Percentiles rank a stretch among this genome's conserved stretches.
Evolutionary conservation across 2,329 filamentous ascomycete species (phyloP).

Genomic region (Calonectria crousiana): DNA sequence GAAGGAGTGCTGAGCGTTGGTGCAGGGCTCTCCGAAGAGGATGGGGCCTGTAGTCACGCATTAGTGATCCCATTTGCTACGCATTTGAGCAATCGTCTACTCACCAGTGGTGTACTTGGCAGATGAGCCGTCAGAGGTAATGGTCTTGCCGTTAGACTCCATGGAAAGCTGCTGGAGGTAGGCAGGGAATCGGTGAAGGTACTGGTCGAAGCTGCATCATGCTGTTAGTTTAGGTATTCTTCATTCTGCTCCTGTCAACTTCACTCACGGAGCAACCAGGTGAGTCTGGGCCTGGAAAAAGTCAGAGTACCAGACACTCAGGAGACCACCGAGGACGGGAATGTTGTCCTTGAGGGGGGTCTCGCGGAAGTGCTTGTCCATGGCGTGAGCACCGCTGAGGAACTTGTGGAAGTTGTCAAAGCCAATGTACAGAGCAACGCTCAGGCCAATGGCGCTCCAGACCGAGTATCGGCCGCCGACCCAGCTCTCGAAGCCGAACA

Average conservation of each 20-base stretch:
- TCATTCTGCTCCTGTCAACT: not conserved
- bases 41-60: slow-evolving; percentile 73
- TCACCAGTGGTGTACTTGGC: slow-evolving; percentile 94
- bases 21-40: slow-evolving; percentile 97
- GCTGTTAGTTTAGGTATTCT: slow-evolving; percentile 18
- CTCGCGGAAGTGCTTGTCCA: slow-evolving; percentile 98
- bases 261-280: slow-evolving; percentile 88
- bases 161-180: slow-evolving; percentile 99
- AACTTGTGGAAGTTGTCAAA: slow-evolving; percentile 99
- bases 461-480: slow-evolving; percentile 98
- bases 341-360: slow-evolving; percentile 96
- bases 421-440: slow-evolving; percentile 93
- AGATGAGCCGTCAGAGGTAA: slow-evolving; percentile 87
- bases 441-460: slow-evolving; percentile 98
- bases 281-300: slow-evolving; percentile 99
- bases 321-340: slow-evolving; percentile 87
- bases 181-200: slow-evolving; percentile 97
- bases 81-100: slow-evolving; percentile 18
- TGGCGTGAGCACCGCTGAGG: slow-evolving; percentile 91
- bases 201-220: slow-evolving; percentile 86
- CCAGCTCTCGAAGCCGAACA: slow-evolving; percentile 99
- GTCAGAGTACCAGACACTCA: slow-evolving; percentile 99
- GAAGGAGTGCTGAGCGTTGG: slow-evolving; percentile 99
- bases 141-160: slow-evolving; percentile 99
- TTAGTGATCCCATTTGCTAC: slow-evolving; percentile 31